Base-by-base conservation (phyloP, 2,329 filamentous ascomycete species). In the Diaporthe amygdali region DNA sequence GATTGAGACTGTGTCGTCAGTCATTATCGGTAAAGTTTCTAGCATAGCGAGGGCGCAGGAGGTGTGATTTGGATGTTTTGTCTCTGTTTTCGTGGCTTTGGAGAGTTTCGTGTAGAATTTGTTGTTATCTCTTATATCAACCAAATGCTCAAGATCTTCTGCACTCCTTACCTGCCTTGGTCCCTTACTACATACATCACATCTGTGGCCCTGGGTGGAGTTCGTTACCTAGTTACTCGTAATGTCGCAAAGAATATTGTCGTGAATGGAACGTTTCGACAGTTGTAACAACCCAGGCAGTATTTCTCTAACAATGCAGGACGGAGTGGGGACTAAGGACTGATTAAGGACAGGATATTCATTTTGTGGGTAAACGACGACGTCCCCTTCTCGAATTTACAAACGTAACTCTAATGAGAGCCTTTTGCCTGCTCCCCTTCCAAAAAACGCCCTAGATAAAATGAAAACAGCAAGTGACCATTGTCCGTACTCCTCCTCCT, bases 371-470 rank as follows among this genome's bases (percentile, higher is more conserved):
- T 44, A 63, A 63, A 49, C 15, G 25, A 55, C 52, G n/a, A 63
- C 41, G 17, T 34, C 41, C 59, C 59, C 59, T 47, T 63, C 41
- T 63, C 59, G 41, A 47, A 63, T 63, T 44, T 63, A 63, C 59
- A 63, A 63, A 63, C 59, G 59, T 63, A 63, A 63, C 59, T 63
- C 59, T 63, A 63, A 63, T 49, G 59, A 63, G 59, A 63, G 41
- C 59, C 59, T 63, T 63, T 63, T 63, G 59, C 59, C 59, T 47
- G 59, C 59, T 47, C 59, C 59, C 41, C 59, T 32, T 30, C 59
- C 59, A 63, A 47, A 27, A 9, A 63, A 63, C 59, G 59, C 59
- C 59, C 20, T n/a, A 34, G 27, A 47, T 47, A 63, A 37, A 37
- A 63, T 25, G n/a, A n/a, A 34, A 34, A 44, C 39, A 47, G 41